phyloP scores from a whole-genome alignment of 768 basidiomycete genomes.

The Naganishia antarctica region DNA sequence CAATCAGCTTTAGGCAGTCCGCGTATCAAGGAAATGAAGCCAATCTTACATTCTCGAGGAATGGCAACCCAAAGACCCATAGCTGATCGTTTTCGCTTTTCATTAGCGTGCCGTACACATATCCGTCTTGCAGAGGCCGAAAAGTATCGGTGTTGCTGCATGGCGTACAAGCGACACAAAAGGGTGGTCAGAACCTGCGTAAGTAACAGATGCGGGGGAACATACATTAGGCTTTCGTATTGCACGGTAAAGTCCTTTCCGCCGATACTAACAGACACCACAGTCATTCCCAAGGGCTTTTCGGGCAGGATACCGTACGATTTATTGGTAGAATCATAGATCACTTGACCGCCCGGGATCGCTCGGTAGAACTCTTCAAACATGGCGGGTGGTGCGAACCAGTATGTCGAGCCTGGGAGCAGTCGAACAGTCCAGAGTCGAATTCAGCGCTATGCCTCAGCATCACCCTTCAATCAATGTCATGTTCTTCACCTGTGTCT shows the following conservation, averaged over 20 bases:
- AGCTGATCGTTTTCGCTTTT: too few relatives aligned
- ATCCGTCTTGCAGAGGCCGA: background rate
- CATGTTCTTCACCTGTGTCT: slow-evolving; percentile 13
- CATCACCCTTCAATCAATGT: background rate
- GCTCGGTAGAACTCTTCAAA: background rate
- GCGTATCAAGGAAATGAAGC: too few relatives aligned
- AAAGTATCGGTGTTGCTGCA: background rate
- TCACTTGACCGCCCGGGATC: slow-evolving; percentile 7
- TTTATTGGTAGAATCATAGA: background rate
- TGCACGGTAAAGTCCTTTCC: slow-evolving; percentile 2
- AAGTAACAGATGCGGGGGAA: background rate
- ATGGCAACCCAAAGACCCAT: slow-evolving; percentile 1
- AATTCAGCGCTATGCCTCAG: too few relatives aligned
- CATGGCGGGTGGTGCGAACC: background rate
- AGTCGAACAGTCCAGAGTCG: too few relatives aligned
- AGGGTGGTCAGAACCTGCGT: too few relatives aligned
- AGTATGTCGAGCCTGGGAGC: slow-evolving; percentile 16
- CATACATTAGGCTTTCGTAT: background rate
- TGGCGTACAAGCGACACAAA: too few relatives aligned
- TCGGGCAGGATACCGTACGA: background rate
- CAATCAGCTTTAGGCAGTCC: too few relatives aligned
- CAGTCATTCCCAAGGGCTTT: background rate
- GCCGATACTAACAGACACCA: background rate
- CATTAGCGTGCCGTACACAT: background rate
- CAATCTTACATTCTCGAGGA: slow-evolving; percentile 9